These are phyloP conservation scores for Ogataea kodamae DNA, from an alignment of 805 yeast genomes.

Conservation along the genomic window DNA sequence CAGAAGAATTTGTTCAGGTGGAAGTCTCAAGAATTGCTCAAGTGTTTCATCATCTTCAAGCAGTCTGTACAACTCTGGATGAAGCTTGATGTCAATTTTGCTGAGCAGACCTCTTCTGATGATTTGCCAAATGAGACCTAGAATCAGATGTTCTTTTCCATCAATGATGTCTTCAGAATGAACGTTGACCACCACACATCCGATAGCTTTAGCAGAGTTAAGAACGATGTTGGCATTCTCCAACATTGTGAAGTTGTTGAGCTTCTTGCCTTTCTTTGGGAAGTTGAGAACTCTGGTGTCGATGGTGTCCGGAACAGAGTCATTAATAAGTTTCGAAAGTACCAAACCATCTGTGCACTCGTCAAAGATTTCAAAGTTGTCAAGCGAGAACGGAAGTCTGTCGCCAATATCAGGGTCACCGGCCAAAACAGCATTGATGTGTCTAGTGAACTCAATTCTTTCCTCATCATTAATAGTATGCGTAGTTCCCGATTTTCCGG, in stretches of 20 bases:
- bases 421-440: slow-evolving; percentile 84
- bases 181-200: slow-evolving; percentile 96
- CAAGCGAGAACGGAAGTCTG: slow-evolving; percentile 87
- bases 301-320: slow-evolving; percentile 96
- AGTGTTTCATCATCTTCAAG: slow-evolving; percentile 95
- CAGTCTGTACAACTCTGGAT: slow-evolving; percentile 92
- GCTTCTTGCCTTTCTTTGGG: slow-evolving; percentile 73
- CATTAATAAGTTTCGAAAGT: slow-evolving; percentile 88
- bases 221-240: slow-evolving; percentile 97
- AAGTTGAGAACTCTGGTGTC: slow-evolving; percentile 94
- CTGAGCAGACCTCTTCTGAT: slow-evolving; percentile 93
- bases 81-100: slow-evolving; percentile 92
- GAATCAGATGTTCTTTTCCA: slow-evolving; percentile 87
- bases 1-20: slow-evolving; percentile 94
- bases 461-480: slow-evolving; percentile 98
- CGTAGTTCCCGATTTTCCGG: slow-evolving; percentile 86
- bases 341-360: slow-evolving; percentile 96
- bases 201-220: slow-evolving; percentile 98
- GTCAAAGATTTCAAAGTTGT: slow-evolving; percentile 92
- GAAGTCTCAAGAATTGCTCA: slow-evolving; percentile 92
- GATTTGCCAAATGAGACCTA: slow-evolving; percentile 95
- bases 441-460: slow-evolving; percentile 91
- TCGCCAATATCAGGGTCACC: slow-evolving; percentile 85
- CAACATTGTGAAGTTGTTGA: slow-evolving; percentile 92
- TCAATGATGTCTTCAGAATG: slow-evolving; percentile 93